Evolutionary conservation across 495 filamentous ascomycete genomes (phyloP), one percentile per base, ranked within the genome.

Genomic region (Penicillium silybi): DNA sequence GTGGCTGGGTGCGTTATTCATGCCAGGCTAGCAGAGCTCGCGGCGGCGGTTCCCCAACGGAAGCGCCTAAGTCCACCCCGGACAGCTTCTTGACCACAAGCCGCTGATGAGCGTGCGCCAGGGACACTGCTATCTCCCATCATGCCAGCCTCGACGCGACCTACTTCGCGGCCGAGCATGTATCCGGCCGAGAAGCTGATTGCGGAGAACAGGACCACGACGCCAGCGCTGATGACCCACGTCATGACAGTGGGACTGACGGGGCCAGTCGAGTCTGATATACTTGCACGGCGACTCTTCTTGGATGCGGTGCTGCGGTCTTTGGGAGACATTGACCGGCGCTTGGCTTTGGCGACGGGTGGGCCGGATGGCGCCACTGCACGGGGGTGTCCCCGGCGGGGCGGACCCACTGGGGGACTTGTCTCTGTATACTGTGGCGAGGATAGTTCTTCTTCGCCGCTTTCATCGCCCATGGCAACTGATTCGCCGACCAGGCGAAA

Each of bases 171-270:
- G 10, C 93, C 93, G 16, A 96, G 81, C 10, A 88, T 88, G 61
- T 95, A 97, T 0, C 93, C 93, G 0, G 93, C 93, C 0, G 90
- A 88, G 61, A 97, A 98, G 50, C 90, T 92, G 44, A 97, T 84
- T 2, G 92, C 93, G 2, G 86, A 89, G 37, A 97, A 85, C 2
- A 97, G 73, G 9, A 98, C 88, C 6, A 98, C 88, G 4, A 96
- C 92, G 0, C 93, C 92, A 0, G 93, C 93, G 37, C 85, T 88
- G 34, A 97, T 81, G 3, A 95, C 87, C 88, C 95, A 95, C 0
- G 92, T 95, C 65, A 97, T 77, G 7, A 96, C 68, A 0, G 90
- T 92, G 0, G 90, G 90, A 48, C 63, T 72, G 43, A 57, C 58
- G 4, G 63, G 53, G 0, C 61, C 39, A 1, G 54, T 44, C 3